Conservation (phyloP, 148 eudicot species). For the Amaranthus palmeri region DNA sequence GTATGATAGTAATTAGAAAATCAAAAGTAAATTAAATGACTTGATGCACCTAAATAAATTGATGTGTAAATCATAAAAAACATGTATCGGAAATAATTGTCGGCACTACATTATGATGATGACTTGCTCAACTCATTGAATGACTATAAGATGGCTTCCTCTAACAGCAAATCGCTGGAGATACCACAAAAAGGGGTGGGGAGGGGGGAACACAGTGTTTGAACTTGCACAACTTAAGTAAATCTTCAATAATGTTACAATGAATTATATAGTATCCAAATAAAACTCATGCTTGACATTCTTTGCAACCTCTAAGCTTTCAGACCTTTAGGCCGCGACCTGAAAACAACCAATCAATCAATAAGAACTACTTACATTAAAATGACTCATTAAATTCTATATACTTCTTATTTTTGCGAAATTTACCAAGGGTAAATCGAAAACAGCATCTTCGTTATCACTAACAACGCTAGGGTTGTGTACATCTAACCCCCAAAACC, state of each 20-base stretch:
- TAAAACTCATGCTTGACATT: slow-evolving; percentile 6
- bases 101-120: too few relatives aligned
- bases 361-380: background rate
- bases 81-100: too few relatives aligned
- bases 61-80: too few relatives aligned
- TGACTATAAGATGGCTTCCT: too few relatives aligned
- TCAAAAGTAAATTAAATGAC: too few relatives aligned
- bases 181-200: background rate
- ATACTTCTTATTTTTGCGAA: background rate
- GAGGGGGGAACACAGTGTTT: background rate
- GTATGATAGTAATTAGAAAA: too few relatives aligned
- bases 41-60: too few relatives aligned
- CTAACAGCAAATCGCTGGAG: slow-evolving; percentile 1
- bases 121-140: too few relatives aligned
- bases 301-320: slow-evolving; percentile 4
- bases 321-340: slow-evolving; percentile 26
- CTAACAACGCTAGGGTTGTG: too few relatives aligned
- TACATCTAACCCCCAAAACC: too few relatives aligned
- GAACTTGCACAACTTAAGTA: background rate
- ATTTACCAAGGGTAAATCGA: background rate
- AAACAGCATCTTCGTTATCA: too few relatives aligned
- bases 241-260: background rate
- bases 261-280: slow-evolving; percentile 6
- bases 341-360: slow-evolving; percentile 10
- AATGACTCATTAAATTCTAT: background rate